phyloP scores from a whole-genome alignment of 257 asterid genomes.

The Gynochthodes officinalis region DNA sequence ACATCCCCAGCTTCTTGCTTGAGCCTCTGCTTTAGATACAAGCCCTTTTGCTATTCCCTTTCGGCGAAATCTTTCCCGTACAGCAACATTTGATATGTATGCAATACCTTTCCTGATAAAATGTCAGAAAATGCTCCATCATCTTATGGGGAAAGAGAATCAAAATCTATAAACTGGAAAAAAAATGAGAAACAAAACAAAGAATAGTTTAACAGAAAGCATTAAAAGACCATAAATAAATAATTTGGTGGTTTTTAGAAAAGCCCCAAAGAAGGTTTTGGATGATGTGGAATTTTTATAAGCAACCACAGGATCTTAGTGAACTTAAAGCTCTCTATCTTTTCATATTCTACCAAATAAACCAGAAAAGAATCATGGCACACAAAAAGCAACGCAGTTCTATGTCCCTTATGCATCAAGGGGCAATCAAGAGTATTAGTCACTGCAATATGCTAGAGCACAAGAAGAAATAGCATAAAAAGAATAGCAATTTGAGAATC shows the following conservation, averaged over 20 bases:
- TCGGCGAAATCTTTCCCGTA: conserved; percentile 59
- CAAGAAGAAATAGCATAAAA: not conserved
- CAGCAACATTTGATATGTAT: conserved; percentile 86
- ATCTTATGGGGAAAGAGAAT: not conserved
- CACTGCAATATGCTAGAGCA: not conserved
- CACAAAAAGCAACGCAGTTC: not conserved
- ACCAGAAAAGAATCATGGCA: not conserved
- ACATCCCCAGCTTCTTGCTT: conserved; percentile 86
- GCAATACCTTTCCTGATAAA: conserved; percentile 72
- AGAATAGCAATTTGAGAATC: not conserved
- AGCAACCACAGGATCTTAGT: not conserved
- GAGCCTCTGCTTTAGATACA: conserved; percentile 67
- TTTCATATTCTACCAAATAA: not conserved
- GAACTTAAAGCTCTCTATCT: not conserved
- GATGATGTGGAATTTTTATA: not conserved
- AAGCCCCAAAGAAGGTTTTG: not conserved
- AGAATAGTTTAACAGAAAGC: not conserved
- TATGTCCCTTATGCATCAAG: not conserved
- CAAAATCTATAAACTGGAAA: not conserved
- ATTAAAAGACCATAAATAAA: not conserved
- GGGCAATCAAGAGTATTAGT: not conserved
- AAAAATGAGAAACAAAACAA: not conserved
- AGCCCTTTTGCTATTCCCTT: conserved; percentile 79
- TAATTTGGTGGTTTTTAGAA: not conserved
- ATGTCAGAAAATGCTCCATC: not conserved